Evolutionary conservation across 225 moss, liverwort and hornwort species (phyloP).

Genomic region (Ulota crispa): DNA sequence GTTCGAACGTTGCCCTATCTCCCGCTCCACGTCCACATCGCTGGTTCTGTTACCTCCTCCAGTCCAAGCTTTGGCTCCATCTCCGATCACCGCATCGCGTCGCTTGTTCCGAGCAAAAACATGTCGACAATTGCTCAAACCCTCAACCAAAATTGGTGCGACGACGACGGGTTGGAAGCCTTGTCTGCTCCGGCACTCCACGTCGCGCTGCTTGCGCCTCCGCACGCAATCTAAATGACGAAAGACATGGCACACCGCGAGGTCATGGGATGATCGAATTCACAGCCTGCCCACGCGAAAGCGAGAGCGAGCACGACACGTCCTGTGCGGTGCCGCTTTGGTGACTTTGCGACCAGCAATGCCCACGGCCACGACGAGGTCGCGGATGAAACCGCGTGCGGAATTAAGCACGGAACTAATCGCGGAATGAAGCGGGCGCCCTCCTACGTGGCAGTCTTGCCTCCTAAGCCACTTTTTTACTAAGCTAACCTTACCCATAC

Average conservation of each 20-base stretch:
- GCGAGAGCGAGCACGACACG: neutral
- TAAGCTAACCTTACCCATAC: too few relatives aligned
- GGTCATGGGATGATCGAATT: neutral
- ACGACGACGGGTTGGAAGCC: neutral
- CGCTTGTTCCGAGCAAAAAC: neutral
- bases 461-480: too few relatives aligned
- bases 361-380: neutral
- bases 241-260: too few relatives aligned
- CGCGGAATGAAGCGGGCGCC: neutral
- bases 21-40: neutral
- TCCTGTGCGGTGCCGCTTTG: slow-evolving; percentile 1
- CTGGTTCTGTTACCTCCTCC: neutral
- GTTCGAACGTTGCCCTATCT: neutral
- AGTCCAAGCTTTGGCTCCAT: slow-evolving; percentile 2
- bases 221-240: neutral
- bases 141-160: slow-evolving; percentile 9
- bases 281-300: neutral
- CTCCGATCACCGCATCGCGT: neutral
- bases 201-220: neutral
- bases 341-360: neutral
- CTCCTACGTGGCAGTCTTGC: too few relatives aligned
- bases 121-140: neutral
- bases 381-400: neutral
- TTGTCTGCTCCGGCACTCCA: neutral
- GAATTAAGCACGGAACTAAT: neutral